These are phyloP conservation scores for Gigaspora rosea DNA, from an alignment of 192 early-diverging fungal species.

Conservation along the genomic window DNA sequence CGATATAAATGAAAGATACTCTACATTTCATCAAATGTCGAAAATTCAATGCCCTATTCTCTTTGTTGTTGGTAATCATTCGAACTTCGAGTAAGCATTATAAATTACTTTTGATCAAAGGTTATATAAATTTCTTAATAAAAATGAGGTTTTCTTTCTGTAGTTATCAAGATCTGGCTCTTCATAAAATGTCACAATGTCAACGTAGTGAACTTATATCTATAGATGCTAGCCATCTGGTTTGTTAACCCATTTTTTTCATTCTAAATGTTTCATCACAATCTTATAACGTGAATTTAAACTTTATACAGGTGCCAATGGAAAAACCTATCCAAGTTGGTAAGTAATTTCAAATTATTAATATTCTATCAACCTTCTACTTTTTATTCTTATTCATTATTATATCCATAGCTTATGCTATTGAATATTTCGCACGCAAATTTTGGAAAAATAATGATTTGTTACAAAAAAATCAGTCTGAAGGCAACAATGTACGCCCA, in stretches of 20 bases:
- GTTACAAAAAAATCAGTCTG: background rate
- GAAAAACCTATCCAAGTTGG: background rate
- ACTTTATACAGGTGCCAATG: background rate
- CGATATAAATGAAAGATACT: too few relatives aligned
- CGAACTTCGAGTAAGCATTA: conserved; percentile 43
- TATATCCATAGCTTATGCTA: background rate
- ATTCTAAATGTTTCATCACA: background rate
- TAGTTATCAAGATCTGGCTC: background rate
- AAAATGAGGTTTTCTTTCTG: background rate
- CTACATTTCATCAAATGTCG: conserved; percentile 33
- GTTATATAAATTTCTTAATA: too few relatives aligned
- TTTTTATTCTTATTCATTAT: too few relatives aligned
- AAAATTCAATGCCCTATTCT: conserved; percentile 45
- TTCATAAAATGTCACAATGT: background rate
- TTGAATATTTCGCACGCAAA: background rate
- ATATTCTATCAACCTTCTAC: too few relatives aligned
- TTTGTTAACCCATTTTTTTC: background rate
- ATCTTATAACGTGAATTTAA: background rate
- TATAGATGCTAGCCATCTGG: background rate
- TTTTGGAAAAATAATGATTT: background rate
- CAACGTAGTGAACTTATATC: background rate
- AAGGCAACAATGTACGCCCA: too few relatives aligned
- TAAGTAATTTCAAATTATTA: too few relatives aligned
- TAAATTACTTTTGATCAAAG: too few relatives aligned
- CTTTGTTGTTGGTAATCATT: conserved; percentile 40